phyloP scores from a whole-genome alignment of 176 grass and related monocot genomes.

The Musa itinerans region DNA sequence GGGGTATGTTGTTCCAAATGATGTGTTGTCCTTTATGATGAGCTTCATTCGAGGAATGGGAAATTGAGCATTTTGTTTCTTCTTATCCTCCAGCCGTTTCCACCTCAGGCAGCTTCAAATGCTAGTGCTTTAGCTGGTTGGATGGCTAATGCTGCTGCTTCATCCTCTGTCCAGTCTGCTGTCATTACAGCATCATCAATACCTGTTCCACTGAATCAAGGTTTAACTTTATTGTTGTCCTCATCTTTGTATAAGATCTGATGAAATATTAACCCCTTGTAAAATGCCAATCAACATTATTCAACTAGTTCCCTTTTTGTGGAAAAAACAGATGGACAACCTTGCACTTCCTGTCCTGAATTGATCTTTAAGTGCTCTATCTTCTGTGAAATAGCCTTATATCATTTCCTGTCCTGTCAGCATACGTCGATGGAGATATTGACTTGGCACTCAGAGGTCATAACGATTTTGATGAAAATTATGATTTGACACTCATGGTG shows the following conservation, averaged over 20 bases:
- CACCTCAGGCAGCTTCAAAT: conserved; percentile 53
- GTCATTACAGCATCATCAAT: conserved; percentile 60
- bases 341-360: too few species aligned
- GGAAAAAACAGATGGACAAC: too few species aligned
- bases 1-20: conserved; percentile 36
- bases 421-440: too few species aligned
- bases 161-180: conserved; percentile 76
- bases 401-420: too few species aligned
- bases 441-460: too few species aligned
- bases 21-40: conserved; percentile 5
- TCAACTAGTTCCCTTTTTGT: too few species aligned
- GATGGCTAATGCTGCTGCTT: conserved; percentile 69
- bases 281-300: not conserved
- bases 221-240: conserved; percentile 19
- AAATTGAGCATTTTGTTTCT: conserved; percentile 14
- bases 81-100: conserved; percentile 46
- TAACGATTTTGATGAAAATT: too few species aligned
- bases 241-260: too few species aligned
- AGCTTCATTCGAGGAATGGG: not conserved
- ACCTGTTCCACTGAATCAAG: conserved; percentile 79
- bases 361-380: too few species aligned
- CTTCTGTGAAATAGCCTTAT: too few species aligned
- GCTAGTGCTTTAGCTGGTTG: conserved; percentile 83
- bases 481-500: too few species aligned
- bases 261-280: conserved; percentile 6